Evolutionary conservation across 352 stramenopile species (phyloP).

Genomic region (Globisporangium takayamanum): DNA sequence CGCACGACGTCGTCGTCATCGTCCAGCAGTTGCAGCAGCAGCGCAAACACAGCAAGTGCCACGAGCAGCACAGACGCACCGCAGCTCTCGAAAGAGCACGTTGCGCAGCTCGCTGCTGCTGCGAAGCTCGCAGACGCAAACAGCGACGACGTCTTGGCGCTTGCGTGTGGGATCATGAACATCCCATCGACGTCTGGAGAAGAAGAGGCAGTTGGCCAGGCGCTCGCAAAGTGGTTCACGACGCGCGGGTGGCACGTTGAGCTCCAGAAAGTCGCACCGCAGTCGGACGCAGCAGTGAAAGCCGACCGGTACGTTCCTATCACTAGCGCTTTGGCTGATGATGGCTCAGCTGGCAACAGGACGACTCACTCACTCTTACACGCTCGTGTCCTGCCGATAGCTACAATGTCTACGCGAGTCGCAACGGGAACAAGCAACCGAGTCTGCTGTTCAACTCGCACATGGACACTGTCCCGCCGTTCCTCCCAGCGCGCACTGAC

Average conservation of each 20-base stretch:
- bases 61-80: slow-evolving; percentile 3
- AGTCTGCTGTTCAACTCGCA: slow-evolving; percentile 82
- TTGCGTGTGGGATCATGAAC: slow-evolving; percentile 65
- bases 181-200: slow-evolving; percentile 63
- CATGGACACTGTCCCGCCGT: slow-evolving; percentile 80
- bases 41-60: background rate
- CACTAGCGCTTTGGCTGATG: no score
- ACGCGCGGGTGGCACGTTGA: slow-evolving; percentile 65
- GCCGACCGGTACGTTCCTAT: slow-evolving; percentile 31
- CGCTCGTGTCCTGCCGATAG: slow-evolving; percentile 12
- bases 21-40: background rate
- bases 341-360: background rate
- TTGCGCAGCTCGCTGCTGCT: slow-evolving; percentile 34
- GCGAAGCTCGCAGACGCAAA: slow-evolving; percentile 42
- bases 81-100: slow-evolving; percentile 36
- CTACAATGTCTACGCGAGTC: slow-evolving; percentile 74
- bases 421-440: slow-evolving; percentile 43
- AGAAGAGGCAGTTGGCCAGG: slow-evolving; percentile 62
- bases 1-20: slow-evolving; percentile 21
- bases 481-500: slow-evolving; percentile 56
- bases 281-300: slow-evolving; percentile 52
- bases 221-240: slow-evolving; percentile 60
- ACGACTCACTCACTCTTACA: background rate
- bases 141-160: slow-evolving; percentile 57
- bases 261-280: slow-evolving; percentile 61